phyloP scores from a whole-genome alignment of 2,329 filamentous ascomycete genomes.

The Epichloe amarillans region DNA sequence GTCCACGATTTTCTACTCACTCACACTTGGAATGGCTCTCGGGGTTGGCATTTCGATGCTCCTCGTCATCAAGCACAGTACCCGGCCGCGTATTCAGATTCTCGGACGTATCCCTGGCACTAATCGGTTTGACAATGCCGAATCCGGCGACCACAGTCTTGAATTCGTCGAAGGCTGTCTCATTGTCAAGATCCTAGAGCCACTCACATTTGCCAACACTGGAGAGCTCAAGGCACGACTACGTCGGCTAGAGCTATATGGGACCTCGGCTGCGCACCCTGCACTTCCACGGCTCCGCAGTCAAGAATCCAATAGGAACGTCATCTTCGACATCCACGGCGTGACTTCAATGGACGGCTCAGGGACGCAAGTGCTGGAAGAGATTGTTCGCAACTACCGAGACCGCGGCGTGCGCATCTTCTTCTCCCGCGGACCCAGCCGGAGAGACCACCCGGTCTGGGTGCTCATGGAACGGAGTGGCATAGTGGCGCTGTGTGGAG shows the following conservation, averaged over 20 bases:
- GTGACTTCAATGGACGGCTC: slow-evolving; percentile 90
- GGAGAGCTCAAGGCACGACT: slow-evolving; percentile 79
- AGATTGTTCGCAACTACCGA: slow-evolving; percentile 77
- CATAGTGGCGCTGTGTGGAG: slow-evolving; percentile 74
- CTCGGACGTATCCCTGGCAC: slow-evolving; percentile 79
- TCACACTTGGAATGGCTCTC: slow-evolving; percentile 85
- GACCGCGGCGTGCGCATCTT: slow-evolving; percentile 64
- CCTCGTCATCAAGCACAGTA: slow-evolving; percentile 80
- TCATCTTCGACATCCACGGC: slow-evolving; percentile 97
- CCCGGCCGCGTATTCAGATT: slow-evolving; percentile 89
- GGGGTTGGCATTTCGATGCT: slow-evolving; percentile 85
- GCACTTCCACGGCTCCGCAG: slow-evolving; percentile 67
- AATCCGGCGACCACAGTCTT: slow-evolving; percentile 54
- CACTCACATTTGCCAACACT: slow-evolving; percentile 92
- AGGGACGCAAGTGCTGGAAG: slow-evolving; percentile 77
- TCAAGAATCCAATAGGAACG: slow-evolving; percentile 73
- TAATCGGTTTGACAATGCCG: slow-evolving; percentile 75
- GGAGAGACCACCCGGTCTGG: slow-evolving; percentile 46
- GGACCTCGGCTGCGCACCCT: slow-evolving; percentile 73
- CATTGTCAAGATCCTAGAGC: slow-evolving; percentile 96
- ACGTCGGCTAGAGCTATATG: slow-evolving; percentile 75
- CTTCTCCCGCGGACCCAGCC: slow-evolving; percentile 46
- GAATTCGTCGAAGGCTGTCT: slow-evolving; percentile 87
- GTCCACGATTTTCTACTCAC: slow-evolving; percentile 87
- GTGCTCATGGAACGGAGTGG: slow-evolving; percentile 63